A percentile compares a stretch with the other conserved stretches of the same genome.
Evolutionary conservation across 108 stramenopile species (phyloP).

Genomic region (Pseudonitzschia multiseries): DNA sequence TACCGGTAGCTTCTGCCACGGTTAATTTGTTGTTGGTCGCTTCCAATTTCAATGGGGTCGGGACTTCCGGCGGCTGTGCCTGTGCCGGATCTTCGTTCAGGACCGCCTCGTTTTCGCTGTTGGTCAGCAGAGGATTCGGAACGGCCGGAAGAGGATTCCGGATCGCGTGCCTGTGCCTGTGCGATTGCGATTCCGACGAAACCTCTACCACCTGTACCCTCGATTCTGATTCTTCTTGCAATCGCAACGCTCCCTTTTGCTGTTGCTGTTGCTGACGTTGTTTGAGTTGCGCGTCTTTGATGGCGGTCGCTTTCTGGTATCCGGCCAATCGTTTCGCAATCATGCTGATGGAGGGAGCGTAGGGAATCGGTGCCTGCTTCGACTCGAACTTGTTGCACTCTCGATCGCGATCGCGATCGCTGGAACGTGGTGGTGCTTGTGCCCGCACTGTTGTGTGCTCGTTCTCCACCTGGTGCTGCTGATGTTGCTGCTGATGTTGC

Average conservation of each 20-base stretch:
- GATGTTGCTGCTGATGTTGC: too few relatives aligned
- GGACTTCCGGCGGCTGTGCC: not conserved
- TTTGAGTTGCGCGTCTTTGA: slow-evolving; percentile 1
- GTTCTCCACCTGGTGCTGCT: too few relatives aligned
- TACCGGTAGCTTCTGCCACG: not conserved
- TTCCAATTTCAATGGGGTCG: not conserved
- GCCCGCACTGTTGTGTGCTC: too few relatives aligned
- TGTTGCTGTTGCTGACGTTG: not conserved
- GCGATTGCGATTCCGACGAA: not conserved
- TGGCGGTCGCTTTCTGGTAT: not conserved
- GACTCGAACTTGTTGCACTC: too few relatives aligned
- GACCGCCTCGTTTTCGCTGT: not conserved
- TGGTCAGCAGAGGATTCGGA: slow-evolving; percentile 3
- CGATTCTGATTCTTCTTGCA: too few relatives aligned
- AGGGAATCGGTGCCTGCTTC: slow-evolving; percentile 2
- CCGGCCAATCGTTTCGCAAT: slow-evolving; percentile 6
- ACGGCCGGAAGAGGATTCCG: slow-evolving; percentile 1
- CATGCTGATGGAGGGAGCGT: slow-evolving; percentile 17
- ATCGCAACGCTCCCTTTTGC: not conserved
- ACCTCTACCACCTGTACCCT: not conserved
- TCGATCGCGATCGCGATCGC: not conserved
- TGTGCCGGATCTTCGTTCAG: too few relatives aligned
- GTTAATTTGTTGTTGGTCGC: not conserved
- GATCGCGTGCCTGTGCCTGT: not conserved
- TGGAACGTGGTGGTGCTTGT: too few relatives aligned